Conservation (phyloP, 2,329 filamentous ascomycete species). For the Clonostachys byssicola region DNA sequence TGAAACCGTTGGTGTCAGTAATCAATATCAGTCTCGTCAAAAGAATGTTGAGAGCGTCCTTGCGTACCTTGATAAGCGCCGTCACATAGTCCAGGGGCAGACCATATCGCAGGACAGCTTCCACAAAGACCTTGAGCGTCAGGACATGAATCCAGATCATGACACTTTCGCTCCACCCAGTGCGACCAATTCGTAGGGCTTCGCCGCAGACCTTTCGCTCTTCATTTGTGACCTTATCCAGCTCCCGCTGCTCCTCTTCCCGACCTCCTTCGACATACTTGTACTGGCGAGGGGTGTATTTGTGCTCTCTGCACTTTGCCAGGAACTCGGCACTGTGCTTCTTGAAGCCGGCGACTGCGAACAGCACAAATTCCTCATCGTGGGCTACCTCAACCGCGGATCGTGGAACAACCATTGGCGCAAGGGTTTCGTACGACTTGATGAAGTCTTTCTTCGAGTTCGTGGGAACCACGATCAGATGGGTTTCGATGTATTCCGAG, state of each 20-base stretch:
- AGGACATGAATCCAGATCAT: conserved; percentile 96
- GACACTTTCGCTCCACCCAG: conserved; percentile 92
- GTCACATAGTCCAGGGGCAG: conserved; percentile 86
- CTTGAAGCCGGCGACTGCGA: conserved; percentile 88
- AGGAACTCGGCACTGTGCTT: conserved; percentile 84
- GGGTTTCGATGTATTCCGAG: conserved; percentile 95
- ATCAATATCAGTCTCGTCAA: background rate
- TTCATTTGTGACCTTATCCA: conserved; percentile 76
- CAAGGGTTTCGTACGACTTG: conserved; percentile 81
- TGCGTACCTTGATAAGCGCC: conserved; percentile 74
- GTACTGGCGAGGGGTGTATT: conserved; percentile 94
- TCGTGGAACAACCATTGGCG: conserved; percentile 90
- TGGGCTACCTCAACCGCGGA: conserved; percentile 75
- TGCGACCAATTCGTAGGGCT: conserved; percentile 78
- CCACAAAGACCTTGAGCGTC: conserved; percentile 89
- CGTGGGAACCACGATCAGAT: conserved; percentile 83
- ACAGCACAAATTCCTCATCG: conserved; percentile 87
- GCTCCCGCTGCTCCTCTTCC: conserved; percentile 84
- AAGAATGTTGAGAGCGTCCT: background rate
- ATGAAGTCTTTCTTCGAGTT: conserved; percentile 83
- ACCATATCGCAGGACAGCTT: conserved; percentile 95
- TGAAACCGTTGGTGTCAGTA: conserved; percentile 25
- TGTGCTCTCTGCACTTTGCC: conserved; percentile 86
- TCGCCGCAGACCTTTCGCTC: conserved; percentile 93
- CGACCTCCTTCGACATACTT: conserved; percentile 86